Base-by-base conservation (phyloP, 2,329 filamentous ascomycete species). In the Meredithiella fracta region DNA sequence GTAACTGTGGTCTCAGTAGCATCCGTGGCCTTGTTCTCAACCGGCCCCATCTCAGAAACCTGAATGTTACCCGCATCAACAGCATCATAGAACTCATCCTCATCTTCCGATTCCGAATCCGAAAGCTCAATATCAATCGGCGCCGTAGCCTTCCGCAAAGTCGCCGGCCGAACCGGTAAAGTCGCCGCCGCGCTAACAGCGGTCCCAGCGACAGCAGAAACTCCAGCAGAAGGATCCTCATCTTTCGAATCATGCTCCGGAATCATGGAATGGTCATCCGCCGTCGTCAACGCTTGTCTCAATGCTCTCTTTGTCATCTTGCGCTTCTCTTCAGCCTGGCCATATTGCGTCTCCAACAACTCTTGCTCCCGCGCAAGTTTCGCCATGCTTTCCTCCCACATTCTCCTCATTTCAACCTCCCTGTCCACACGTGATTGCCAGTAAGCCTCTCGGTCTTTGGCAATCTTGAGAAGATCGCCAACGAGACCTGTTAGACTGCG, bases 381-480 rank as follows among this genome's bases (percentile, higher is more conserved):
- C 8, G 92, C 89, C 92, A 98, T 96, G 69, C 90, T 97, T 64
- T 98, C 92, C 69, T 98, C 92, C 92, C 92, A 98, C 80, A 98
- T 86, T 59, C 86, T 83, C 38, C 92, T 82, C 70, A 97, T 84
- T 65, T 95, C 87, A 47, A 83, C 83, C 70, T 98, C 92, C 55
- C 89, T 83, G 62, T 95, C 90, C 42, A 98, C 74, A 14, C 90
- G 83, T 66, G 94, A 94, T 67, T 97, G 91, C 92, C 92, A 98
- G 67, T 94, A 95, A 0, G 88, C 82, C 68, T 98, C 92, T 53
- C 94, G 85, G 65, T 98, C 92, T 63, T 86, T 83, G 7, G 90
- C 91, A 64, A 98, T 97, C 53, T 90, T 87, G 50, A 96, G 73
- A 7, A 98, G 74, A 66, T 96, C 89, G 20, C 86, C 83, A 58